These are phyloP conservation scores for Microthlaspi erraticum DNA, from an alignment of 345 rosid species.

Conservation along the genomic window DNA sequence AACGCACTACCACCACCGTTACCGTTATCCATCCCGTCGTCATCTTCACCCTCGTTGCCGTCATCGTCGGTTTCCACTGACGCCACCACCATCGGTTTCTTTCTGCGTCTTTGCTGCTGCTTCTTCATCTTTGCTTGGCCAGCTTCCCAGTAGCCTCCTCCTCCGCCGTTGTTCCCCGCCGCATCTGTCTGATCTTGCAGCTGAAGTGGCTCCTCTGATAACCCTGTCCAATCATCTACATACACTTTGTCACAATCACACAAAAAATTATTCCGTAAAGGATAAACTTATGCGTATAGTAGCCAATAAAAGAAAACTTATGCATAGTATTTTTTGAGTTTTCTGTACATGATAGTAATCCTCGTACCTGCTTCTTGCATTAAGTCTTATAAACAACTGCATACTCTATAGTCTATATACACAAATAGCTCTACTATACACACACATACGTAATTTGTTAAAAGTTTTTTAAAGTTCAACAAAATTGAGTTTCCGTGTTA, in stretches of 20 bases:
- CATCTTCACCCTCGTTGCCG: slow-evolving; percentile 46
- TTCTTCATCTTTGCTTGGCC: slow-evolving; percentile 48
- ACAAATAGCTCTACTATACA: slow-evolving; percentile 10
- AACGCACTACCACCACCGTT: slow-evolving; percentile 57
- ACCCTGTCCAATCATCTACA: slow-evolving; percentile 55
- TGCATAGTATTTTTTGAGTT: background rate
- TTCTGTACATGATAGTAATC: slow-evolving; percentile 11
- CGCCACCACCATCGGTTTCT: slow-evolving; percentile 47
- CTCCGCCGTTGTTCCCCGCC: slow-evolving; percentile 55
- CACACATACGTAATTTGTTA: background rate
- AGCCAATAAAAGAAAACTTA: background rate
- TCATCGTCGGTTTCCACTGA: slow-evolving; percentile 47
- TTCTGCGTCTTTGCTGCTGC: slow-evolving; percentile 53
- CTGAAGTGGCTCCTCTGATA: slow-evolving; percentile 86
- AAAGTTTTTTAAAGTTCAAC: background rate
- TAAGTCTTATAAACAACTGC: slow-evolving; percentile 10
- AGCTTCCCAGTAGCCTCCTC: slow-evolving; percentile 61
- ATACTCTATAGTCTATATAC: background rate
- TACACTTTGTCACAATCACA: slow-evolving; percentile 17
- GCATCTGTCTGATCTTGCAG: slow-evolving; percentile 62
- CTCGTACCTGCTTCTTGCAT: slow-evolving; percentile 29
- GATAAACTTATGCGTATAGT: background rate
- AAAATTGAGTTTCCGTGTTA: background rate
- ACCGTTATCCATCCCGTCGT: slow-evolving; percentile 50
- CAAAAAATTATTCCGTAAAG: background rate